A percentile compares a stretch with the other conserved stretches of the same genome.
These are phyloP conservation scores for Fusarium nematophilum DNA, from an alignment of 2,329 filamentous ascomycete species.

Conservation along the genomic window DNA sequence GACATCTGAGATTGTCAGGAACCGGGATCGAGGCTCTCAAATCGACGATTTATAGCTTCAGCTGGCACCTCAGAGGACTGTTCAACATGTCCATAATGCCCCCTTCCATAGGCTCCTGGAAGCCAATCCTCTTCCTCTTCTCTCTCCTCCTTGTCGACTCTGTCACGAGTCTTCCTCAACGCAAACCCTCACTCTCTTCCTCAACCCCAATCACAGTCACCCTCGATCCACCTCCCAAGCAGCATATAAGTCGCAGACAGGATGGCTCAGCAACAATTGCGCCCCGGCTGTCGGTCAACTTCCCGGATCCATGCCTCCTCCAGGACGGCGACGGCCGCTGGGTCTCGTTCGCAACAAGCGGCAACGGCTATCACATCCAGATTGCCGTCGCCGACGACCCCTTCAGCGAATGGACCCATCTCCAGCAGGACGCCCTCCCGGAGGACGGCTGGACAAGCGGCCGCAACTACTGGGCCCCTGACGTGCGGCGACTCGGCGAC, in stretches of 20 bases:
- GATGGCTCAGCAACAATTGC: conserved; percentile 16
- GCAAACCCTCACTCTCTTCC: neutral
- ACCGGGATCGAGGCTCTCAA: conserved; percentile 38
- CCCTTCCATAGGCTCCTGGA: conserved; percentile 19
- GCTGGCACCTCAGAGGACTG: neutral
- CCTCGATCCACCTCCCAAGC: conserved; percentile 8
- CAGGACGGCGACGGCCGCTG: conserved; percentile 59
- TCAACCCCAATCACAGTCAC: neutral
- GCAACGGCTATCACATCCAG: conserved; percentile 63
- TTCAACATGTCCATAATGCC: conserved; percentile 22
- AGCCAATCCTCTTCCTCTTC: conserved; percentile 6
- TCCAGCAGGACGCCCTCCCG: conserved; percentile 66
- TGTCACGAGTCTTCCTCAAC: conserved; percentile 15
- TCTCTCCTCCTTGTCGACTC: conserved; percentile 15
- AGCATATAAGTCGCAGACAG: conserved; percentile 26
- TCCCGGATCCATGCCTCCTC: conserved; percentile 66
- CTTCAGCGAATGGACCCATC: conserved; percentile 58
- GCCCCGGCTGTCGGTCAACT: conserved; percentile 52
- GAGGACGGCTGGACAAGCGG: conserved; percentile 65
- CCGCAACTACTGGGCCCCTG: conserved; percentile 70
- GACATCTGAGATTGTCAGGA: conserved; percentile 34
- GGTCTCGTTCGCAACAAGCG: conserved; percentile 69
- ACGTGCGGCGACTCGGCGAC: conserved; percentile 61
- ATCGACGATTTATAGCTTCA: conserved; percentile 21
- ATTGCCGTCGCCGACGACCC: conserved; percentile 63